Evolutionary conservation across 805 yeast species (phyloP), one percentile per base, ranked within the genome.

Genomic region (Candida cerambycidarum): DNA sequence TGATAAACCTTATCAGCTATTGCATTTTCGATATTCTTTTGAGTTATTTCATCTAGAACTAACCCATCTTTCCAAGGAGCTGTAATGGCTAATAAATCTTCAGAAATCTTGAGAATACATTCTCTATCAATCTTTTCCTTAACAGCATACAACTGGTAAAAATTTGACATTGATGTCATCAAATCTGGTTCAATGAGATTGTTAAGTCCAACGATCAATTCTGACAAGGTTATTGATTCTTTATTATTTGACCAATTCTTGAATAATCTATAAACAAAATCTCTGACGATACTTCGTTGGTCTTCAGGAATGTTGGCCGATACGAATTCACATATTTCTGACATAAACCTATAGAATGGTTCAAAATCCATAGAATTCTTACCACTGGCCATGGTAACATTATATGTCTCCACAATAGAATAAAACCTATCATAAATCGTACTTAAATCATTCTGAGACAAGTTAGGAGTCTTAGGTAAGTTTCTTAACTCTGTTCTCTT

Each of bases 401-500:
- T 63, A 64, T 78, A 72, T n/a, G 88, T 71, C 58, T 83, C 83
- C 21, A 89, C 76, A 10, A 87, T 83, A 25, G 80, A 78, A 56
- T 90, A 89, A 61, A 82, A 92, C 30, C 93, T 71, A 56, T 93
- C 98, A 60, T 93, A 92, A 4, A 89, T 70, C 42, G 84, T 78
- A 3, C 89, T 79, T 13, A 89, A 51, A 29, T 86, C 79, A 0
- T 73, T 81, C 18, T 63, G 69, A 3, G 72, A 59, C 25, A 92
- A 64, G 56, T 85, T 78, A 18, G 72, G 75, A 1, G 87, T 79
- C 57, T 83, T 83, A 27, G 95, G 92, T 42, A 92, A 67, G 61
- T 89, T 90, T 51, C 99, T 75, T 31, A 93, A 61, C 61, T 93
- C 97, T 0, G 97, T 88, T 44, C 96, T 75, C 62, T 92, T 93